Evolutionary conservation across 306 rosid species (phyloP), one percentile per base, ranked within the genome.

Genomic region (Ceratonia siliqua): DNA sequence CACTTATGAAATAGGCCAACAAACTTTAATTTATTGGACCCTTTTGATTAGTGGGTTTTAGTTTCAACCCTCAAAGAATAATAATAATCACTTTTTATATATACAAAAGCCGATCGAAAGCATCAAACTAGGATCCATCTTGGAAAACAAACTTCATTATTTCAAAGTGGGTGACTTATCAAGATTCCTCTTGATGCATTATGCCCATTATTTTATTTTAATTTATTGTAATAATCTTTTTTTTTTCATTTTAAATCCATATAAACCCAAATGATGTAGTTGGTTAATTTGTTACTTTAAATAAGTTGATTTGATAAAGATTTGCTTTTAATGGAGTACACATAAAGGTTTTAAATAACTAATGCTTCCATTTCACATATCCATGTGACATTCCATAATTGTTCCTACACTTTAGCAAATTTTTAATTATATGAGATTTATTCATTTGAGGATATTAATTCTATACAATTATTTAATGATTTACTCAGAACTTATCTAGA

Each of bases 21-120:
- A 36, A 20, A 17, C 6, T 1, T 0, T 8, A 14, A 22, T 43
- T 76, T 38, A 21, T 45, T 27, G 24, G 53, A 58, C n/a, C 77
- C 55, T 46, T 61, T 69, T 36, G 38, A 50, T 70, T 20, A 52
- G 66, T 70, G 72, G 49, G 17, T 28, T 59, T 69, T 49, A 2
- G 58, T 43, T 12, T 65, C 54, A 62, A 20, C 68, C 21, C 48
- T 68, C 17, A 13, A 13, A 48, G 28, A 52, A 63, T 36, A 41
- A 38, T 49, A 17, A 6, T 9, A 30, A 49, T 36, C 11, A 6
- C 18, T 49, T 73, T 62, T 21, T 15, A 14, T 7, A 68, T 14
- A 65, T 20, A 38, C n/a, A 56, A 78, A 58, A 61, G 30, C 20
- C 57, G 20, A 36, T 15, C 57, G 20, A 36, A 32, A 49, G 79